Percentiles rank a stretch among this genome's conserved stretches.
These are phyloP conservation scores for Phialophora tarda DNA, from an alignment of 2,329 filamentous ascomycete species.

Conservation along the genomic window DNA sequence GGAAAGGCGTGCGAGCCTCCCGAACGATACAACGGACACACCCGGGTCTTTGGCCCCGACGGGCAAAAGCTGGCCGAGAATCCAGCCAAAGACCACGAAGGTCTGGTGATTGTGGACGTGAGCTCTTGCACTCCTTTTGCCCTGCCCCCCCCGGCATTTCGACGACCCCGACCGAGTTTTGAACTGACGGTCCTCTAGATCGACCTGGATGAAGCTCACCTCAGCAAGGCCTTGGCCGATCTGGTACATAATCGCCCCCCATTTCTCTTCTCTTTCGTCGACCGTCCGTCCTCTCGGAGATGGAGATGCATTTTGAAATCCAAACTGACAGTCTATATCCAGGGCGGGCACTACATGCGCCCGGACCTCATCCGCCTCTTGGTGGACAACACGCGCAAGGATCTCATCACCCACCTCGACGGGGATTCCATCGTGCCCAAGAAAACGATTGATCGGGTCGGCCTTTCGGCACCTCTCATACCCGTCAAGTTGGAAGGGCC, in stretches of 20 bases:
- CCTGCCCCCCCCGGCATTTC: too few relatives aligned
- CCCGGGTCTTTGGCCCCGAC: neutral
- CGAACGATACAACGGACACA: constrained; percentile 3
- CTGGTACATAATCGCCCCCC: too few relatives aligned
- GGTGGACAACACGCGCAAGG: constrained; percentile 23
- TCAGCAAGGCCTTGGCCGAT: constrained; percentile 47
- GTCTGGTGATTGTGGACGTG: constrained; percentile 54
- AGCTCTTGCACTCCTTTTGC: too few relatives aligned
- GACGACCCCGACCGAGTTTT: too few relatives aligned
- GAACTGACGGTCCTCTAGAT: constrained; percentile 37
- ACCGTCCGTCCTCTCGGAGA: constrained; percentile 30
- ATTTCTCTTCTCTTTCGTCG: too few relatives aligned
- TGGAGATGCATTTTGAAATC: too few relatives aligned
- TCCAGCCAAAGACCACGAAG: constrained; percentile 44
- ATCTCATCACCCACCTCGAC: neutral
- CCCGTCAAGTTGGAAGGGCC: too few relatives aligned
- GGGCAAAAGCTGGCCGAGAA: constrained; percentile 30
- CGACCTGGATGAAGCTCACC: constrained; percentile 50
- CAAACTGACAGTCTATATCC: constrained; percentile 37
- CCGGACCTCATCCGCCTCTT: constrained; percentile 59
- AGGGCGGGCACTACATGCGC: constrained; percentile 56
- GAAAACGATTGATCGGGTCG: neutral
- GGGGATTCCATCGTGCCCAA: neutral
- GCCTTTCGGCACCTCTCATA: neutral
- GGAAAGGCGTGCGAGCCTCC: neutral